Percentiles rank a stretch among this genome's conserved stretches.
phyloP scores from a whole-genome alignment of 192 early-diverging fungal species.

The Umbelopsis vinacea region DNA sequence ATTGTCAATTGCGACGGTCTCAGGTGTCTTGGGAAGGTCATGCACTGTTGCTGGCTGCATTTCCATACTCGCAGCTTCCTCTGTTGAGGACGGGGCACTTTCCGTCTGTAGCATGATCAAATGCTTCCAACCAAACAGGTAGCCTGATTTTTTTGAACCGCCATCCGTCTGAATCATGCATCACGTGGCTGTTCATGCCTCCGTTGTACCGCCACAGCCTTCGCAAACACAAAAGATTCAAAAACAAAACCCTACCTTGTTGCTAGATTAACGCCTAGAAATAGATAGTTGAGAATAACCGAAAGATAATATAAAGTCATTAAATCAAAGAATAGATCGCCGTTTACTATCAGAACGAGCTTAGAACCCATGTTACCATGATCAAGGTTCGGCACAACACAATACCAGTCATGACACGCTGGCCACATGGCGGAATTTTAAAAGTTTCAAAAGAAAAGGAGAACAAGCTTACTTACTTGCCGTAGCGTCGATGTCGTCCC shows the following conservation, averaged over 20 bases:
- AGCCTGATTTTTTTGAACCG: neutral
- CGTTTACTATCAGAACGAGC: too few relatives aligned
- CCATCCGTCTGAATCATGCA: neutral
- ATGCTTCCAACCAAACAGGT: neutral
- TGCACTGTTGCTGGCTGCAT: neutral
- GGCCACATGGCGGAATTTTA: neutral
- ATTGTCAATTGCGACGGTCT: neutral
- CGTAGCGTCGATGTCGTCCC: constrained; percentile 7
- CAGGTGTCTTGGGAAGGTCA: neutral
- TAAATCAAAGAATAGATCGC: too few relatives aligned
- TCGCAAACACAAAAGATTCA: too few relatives aligned
- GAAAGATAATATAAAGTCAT: too few relatives aligned
- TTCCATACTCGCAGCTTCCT: neutral
- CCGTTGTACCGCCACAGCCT: too few relatives aligned
- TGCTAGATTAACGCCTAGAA: too few relatives aligned
- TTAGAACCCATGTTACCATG: neutral
- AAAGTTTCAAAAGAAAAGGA: neutral
- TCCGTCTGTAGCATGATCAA: neutral
- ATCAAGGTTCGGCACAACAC: neutral
- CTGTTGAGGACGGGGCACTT: neutral
- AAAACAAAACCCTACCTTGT: too few relatives aligned
- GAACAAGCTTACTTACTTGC: neutral
- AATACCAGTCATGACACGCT: neutral
- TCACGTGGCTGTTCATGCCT: neutral
- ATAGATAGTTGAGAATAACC: too few relatives aligned